Base-by-base conservation (phyloP, 495 filamentous ascomycete species). In the Friedmanniomyces endolithicus region DNA sequence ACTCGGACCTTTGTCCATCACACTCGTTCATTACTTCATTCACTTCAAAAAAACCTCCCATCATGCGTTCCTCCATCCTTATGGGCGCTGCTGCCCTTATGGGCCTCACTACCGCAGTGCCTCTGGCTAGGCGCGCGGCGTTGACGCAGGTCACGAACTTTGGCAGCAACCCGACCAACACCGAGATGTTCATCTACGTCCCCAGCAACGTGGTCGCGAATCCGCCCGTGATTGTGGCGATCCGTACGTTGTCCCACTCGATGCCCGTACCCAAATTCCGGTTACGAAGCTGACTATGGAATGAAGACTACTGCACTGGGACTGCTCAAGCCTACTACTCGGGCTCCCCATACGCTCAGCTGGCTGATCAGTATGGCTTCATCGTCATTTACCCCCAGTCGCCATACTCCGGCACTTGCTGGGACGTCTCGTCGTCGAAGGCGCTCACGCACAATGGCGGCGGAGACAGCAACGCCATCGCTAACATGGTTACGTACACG, bases 401-500 rank as follows among this genome's bases (percentile, higher is more conserved):
- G 11, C 68, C 71, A 6, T 69, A 75, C 60, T 65, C 65, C 48
- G 72, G 63, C 61, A 75, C 74, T 58, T 81, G 78, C 71, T 79
- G 77, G 76, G 78, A 79, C 54, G 75, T 80, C 20, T 62, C 73
- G 16, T 72, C 65, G 55, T 52, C 65, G 1, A 66, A 64, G 6
- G 68, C 69, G n/a, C 66, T 80, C n/a, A 76, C 73, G 11, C 77
- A 78, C 60, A 71, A 74, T 50, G 67, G 65, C 11, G 74, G 73
- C 22, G 76, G 77, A 22, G 77, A 81, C 64, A 70, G 70, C 39
- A 65, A 69, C 16, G 73, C 74, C 12, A 76, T 81, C 61, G 67
- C 74, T 56, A 76, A 68, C 67, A 78, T 79, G 76, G 76, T 79
- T 58, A 73, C 72, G 50, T 79, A 74, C 57, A 69, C 73, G 0